Percentiles rank a stretch among this genome's conserved stretches.
Conservation (phyloP, 108 stramenopile genomes). For the Mayamaea pseudoterrestris region DNA sequence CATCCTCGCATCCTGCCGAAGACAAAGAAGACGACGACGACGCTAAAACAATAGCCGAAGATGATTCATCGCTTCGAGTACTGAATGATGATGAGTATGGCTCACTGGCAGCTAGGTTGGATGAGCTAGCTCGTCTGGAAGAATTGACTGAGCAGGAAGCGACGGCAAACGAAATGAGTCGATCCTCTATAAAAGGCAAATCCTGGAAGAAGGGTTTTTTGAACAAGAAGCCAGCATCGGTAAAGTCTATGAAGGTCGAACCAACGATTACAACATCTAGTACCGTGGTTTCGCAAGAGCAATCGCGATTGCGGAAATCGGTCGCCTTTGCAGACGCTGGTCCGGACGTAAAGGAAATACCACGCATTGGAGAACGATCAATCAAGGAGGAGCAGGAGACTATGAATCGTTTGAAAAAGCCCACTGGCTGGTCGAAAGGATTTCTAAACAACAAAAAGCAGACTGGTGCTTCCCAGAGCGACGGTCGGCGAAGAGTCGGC, state of each 20-base stretch:
- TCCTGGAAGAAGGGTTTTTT: conserved; percentile 11
- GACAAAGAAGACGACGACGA: neutral
- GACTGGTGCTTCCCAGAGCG: too few relatives aligned
- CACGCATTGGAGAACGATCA: neutral
- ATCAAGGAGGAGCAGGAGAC: neutral
- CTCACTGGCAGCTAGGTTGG: conserved; percentile 2
- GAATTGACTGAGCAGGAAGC: conserved; percentile 1
- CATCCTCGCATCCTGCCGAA: neutral
- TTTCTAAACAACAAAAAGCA: too few relatives aligned
- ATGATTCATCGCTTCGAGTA: neutral
- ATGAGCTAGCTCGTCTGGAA: conserved; percentile 7
- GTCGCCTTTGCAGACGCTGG: neutral
- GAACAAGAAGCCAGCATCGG: neutral
- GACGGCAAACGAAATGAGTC: neutral
- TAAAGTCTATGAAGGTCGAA: neutral
- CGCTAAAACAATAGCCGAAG: neutral
- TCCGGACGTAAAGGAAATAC: neutral
- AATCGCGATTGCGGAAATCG: neutral
- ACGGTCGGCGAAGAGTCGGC: neutral
- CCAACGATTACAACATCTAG: neutral
- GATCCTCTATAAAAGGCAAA: neutral
- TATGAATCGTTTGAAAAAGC: too few relatives aligned
- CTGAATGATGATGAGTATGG: conserved; percentile 5
- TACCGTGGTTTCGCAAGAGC: too few relatives aligned
- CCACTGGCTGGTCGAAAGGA: too few relatives aligned